These are phyloP conservation scores for Cyclotella baltica DNA, from an alignment of 108 stramenopile genomes.

Conservation along the genomic window DNA sequence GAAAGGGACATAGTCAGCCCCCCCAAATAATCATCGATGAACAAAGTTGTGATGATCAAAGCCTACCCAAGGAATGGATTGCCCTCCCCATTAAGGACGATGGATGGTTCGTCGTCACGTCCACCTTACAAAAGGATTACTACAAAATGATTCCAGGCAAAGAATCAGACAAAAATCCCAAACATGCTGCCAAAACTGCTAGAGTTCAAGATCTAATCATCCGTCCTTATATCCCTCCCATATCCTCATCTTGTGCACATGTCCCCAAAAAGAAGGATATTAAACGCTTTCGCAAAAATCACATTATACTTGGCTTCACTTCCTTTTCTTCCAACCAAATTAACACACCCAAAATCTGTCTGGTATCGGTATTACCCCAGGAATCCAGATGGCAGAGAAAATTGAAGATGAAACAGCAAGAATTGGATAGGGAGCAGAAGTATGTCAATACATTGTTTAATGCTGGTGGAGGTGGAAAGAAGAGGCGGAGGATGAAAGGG, in stretches of 20 bases:
- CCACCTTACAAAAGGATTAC: slow-evolving; percentile 39
- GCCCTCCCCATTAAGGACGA: slow-evolving; percentile 43
- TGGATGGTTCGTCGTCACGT: slow-evolving; percentile 56
- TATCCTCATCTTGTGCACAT: background rate
- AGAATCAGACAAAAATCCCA: slow-evolving; percentile 24
- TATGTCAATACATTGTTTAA: slow-evolving; percentile 67
- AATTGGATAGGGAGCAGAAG: slow-evolving; percentile 63
- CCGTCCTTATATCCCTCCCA: slow-evolving; percentile 33
- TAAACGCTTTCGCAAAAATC: slow-evolving; percentile 56
- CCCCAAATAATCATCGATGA: slow-evolving; percentile 11
- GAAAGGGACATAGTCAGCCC: background rate
- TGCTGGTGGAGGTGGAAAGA: slow-evolving; percentile 47
- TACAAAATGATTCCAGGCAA: slow-evolving; percentile 48
- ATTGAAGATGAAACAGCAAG: slow-evolving; percentile 49
- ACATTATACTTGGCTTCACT: slow-evolving; percentile 40
- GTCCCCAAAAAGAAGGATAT: slow-evolving; percentile 33
- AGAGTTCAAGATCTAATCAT: slow-evolving; percentile 44
- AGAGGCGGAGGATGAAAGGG: slow-evolving; percentile 16
- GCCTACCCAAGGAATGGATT: slow-evolving; percentile 40
- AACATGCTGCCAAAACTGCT: slow-evolving; percentile 41
- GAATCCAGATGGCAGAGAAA: slow-evolving; percentile 61
- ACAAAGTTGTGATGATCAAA: slow-evolving; percentile 40
- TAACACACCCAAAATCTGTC: slow-evolving; percentile 24
- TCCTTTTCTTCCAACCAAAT: slow-evolving; percentile 15
- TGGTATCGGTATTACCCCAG: slow-evolving; percentile 50